Base-by-base conservation (phyloP, 257 asterid genomes). In the Phtheirospermum japonicum region DNA sequence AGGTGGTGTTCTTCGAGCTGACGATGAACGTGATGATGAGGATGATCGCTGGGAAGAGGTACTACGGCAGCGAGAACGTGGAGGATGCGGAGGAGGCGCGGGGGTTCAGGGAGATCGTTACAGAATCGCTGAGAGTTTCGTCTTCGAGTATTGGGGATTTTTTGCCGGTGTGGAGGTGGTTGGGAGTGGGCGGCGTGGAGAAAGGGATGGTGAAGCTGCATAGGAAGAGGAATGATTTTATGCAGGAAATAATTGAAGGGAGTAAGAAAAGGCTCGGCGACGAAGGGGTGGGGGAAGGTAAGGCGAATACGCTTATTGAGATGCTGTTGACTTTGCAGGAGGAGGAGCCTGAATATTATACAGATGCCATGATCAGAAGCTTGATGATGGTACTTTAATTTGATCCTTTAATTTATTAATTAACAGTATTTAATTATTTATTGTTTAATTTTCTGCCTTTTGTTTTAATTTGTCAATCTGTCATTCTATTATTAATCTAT, bases 41-140 rank as follows among this genome's bases (percentile, higher is more conserved):
- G 57, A 81, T 81, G 87, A 81, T 81, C 20, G 80, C 84, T 18
- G 87, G 84, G 67, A 81, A 78, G 16, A 76, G 79, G 46, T 81
- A 68, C 64, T 81, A 61, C 32, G 80, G 82, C 0, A 16, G 6
- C 16, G 79, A 81, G 31, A 63, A 64, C n/a, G 82, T 68, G 59
- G 78, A 53, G 70, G 86, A 75, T 4, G 63, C 48, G 28, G 79
- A 75, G 65, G 79, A 73, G 76, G 80, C 88, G 9, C 43, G 56
- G 42, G 60, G 79, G 62, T 77, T 81, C 42, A 69, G 77, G 76
- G 84, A 73, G 61, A 77, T 84, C 4, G 74, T 65, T 0, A 20
- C 2, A 28, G 83, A 79, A 5, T 69, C 79, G 5, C 58, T 82
- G 14, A 65, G 72, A 69, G 3, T 71, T 4, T 62, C 67, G 0